Conservation (phyloP, 257 asterid genomes). For the Cinchona pubescens region DNA sequence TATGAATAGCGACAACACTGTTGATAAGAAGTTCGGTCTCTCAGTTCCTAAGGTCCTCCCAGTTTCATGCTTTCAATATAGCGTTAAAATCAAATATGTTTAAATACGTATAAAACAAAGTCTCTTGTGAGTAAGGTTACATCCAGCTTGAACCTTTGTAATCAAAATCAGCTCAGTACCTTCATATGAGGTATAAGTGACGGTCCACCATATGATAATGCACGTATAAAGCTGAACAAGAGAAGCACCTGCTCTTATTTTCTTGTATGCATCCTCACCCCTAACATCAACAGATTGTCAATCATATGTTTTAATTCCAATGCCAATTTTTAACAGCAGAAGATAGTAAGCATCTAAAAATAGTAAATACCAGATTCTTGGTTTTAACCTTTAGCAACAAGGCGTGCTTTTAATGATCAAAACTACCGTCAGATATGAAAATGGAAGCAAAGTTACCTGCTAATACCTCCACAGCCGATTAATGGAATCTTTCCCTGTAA, state of each 20-base stretch:
- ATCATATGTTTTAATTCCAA: neutral
- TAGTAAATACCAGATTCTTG: too few species aligned
- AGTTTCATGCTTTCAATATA: neutral
- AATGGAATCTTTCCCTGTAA: constrained; percentile 77
- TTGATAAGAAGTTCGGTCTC: neutral
- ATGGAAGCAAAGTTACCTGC: constrained; percentile 55
- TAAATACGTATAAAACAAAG: neutral
- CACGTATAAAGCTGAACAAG: constrained; percentile 94
- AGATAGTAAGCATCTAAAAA: neutral
- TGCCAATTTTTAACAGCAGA: neutral
- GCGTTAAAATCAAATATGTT: neutral
- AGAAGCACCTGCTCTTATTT: constrained; percentile 91
- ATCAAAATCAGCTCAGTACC: constrained; percentile 39
- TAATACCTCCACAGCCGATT: constrained; percentile 89
- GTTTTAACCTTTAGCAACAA: too few species aligned
- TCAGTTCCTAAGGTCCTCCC: neutral
- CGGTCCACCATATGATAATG: constrained; percentile 95
- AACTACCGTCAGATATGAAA: constrained; percentile 11
- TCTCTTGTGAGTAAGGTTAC: neutral
- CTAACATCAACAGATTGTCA: constrained; percentile 28
- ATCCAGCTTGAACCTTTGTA: neutral
- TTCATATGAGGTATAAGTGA: constrained; percentile 89
- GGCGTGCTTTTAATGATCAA: too few species aligned
- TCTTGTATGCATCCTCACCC: constrained; percentile 94
- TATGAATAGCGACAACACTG: neutral